Base-by-base conservation (phyloP, 2,329 filamentous ascomycete species). In the Aspergillus phoenicis region DNA sequence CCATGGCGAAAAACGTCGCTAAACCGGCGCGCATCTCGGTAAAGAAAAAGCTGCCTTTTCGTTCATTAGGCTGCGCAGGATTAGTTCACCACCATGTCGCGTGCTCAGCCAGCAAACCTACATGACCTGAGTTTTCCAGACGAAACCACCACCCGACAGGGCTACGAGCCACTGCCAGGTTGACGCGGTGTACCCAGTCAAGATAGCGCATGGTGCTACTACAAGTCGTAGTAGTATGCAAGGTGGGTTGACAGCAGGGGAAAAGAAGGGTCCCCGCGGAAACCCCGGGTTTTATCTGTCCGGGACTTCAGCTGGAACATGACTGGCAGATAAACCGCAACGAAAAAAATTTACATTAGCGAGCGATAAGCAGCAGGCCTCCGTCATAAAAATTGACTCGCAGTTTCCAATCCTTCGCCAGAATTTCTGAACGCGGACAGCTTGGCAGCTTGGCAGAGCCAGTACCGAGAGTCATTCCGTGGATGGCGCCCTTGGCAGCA, bases 1-100 rank as follows among this genome's bases (percentile, higher is more conserved):
- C 89, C 91, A 93, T 92, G 3, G 89, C 90, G 58, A 89, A 88
- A 72, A 91, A 91, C 2, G 90, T 93, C 26, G 91, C 91, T 39
- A 96, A 79, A 52, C 92, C 92, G 61, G 90, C 92, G 63, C 92
- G 89, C 57, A 96, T 82, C 78, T 96, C 92, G 52, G 91, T 96
- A 70, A 91, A 87, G 80, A 96, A 96, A 68, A 84, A 83, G 33
- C 91, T 89, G 22, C 88, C 88, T 72, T 91, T 89, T 57, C 91
- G 87, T 75, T 91, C 88, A 68, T 82, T 85, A 65, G 83, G 85
- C 88, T 91, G 66, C 15, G 28, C 53, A 36, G 30, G 68, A 55
- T 65, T 20, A 52, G 60, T 57, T 15, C 47, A 17, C 15, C n/a
- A 4, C 15, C n/a, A 4, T 10, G 8, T 28, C 13, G 28, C n/a